Percentiles rank a stretch among this genome's conserved stretches.
Conservation (phyloP, 495 filamentous ascomycete species). For the Cercophora sp. region DNA sequence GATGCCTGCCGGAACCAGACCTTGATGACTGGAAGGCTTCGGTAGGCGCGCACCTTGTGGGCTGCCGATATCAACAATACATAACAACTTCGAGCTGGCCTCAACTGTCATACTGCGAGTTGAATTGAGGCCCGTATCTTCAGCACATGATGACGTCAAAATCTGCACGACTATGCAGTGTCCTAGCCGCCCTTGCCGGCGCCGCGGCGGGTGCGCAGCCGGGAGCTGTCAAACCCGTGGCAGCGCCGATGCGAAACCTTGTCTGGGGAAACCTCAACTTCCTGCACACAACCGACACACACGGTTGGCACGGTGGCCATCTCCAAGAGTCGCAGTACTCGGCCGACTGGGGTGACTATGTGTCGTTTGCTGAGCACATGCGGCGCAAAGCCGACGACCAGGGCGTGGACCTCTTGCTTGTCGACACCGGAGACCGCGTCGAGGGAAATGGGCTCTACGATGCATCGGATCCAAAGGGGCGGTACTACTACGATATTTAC, state of each 20-base stretch:
- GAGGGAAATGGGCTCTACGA: constrained; percentile 98
- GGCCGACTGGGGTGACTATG: constrained; percentile 96
- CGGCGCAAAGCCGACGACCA: constrained; percentile 68
- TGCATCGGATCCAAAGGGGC: constrained; percentile 77
- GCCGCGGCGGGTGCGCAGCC: constrained; percentile 63
- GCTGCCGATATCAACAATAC: too few species aligned
- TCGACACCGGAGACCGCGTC: constrained; percentile 91
- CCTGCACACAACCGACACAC: constrained; percentile 88
- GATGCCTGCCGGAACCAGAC: too few species aligned
- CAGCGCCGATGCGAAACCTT: constrained; percentile 76
- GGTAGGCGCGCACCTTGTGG: too few species aligned
- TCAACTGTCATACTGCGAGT: too few species aligned
- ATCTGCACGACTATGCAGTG: constrained; percentile 18
- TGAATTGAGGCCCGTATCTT: too few species aligned
- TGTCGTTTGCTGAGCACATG: constrained; percentile 86
- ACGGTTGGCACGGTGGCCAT: constrained; percentile 95
- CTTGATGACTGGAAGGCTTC: too few species aligned
- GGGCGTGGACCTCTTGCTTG: constrained; percentile 76
- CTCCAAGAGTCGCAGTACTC: constrained; percentile 91
- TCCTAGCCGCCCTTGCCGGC: constrained; percentile 28
- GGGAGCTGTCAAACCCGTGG: constrained; percentile 69
- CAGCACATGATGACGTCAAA: constrained; percentile 18
- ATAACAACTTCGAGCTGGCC: too few species aligned
- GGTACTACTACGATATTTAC: constrained; percentile 82
- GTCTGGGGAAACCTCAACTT: constrained; percentile 93